Evolutionary conservation across 2,329 filamentous ascomycete genomes (phyloP), one percentile per base, ranked within the genome.

Genomic region (Fusarium pseudocircinatum): DNA sequence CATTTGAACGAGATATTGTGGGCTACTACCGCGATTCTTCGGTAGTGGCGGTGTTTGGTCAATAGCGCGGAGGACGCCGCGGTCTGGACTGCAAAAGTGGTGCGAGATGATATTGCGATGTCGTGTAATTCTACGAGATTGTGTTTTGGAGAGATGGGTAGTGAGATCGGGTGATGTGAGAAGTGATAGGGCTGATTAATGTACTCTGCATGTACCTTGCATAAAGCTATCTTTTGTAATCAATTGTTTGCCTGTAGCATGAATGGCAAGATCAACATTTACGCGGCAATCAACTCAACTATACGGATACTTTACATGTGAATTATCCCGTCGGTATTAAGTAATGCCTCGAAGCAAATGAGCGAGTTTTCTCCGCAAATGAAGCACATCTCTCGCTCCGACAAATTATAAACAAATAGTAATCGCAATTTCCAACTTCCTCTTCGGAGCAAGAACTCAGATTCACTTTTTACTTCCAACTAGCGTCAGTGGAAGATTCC

Each of bases 151-250:
- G 9, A 32, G 12, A 18, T 12, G 6, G 6, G 15, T n/a, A 15
- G 10, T 24, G 30, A 40, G 26, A 59, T 54, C 13, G 20, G 36
- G 5, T 11, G 9, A 40, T 43, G 18, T 60, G 54, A 68, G 24
- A 39, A 46, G n/a, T 43, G 47, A 68, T 62, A 68, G 56, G 65
- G 64, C 64, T 67, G 64, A 36, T 37, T 20, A 5, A 37, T 22
- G 37, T 13, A n/a, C n/a, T n/a, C n/a, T n/a, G n/a, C n/a, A 9
- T 34, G 47, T 46, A 16, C 30, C 47, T 47, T 47, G 60, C 44
- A 43, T 57, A 14, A 11, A 40, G 34, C 22, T 28, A 28, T 47
- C 20, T 46, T 22, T 37, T 37, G 36, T 20, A 20, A 37, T 36
- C 10, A 16, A 20, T 26, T 39, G 59, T 18, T n/a, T n/a, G n/a